Percentiles rank a stretch among this genome's conserved stretches.
These are phyloP conservation scores for Kuraishia ogatae DNA, from an alignment of 805 yeast genomes.

Conservation along the genomic window DNA sequence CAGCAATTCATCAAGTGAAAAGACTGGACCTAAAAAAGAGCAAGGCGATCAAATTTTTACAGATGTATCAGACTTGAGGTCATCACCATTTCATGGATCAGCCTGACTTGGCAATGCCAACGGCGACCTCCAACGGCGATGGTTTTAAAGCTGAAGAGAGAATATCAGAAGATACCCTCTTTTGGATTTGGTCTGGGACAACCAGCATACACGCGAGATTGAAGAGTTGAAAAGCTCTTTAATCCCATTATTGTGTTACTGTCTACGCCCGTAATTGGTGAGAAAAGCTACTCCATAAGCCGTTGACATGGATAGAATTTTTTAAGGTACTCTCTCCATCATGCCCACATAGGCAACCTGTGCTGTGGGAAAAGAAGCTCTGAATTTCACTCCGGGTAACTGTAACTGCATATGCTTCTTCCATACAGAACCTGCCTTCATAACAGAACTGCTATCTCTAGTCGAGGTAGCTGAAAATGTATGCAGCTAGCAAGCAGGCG, in stretches of 20 bases:
- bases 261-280: not conserved
- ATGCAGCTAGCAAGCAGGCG: too few relatives aligned
- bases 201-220: slow-evolving; percentile 15
- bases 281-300: not conserved
- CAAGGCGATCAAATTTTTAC: not conserved
- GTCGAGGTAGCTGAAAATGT: too few relatives aligned
- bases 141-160: slow-evolving; percentile 79
- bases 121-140: slow-evolving; percentile 96
- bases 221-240: not conserved
- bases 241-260: not conserved
- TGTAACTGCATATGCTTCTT: too few relatives aligned
- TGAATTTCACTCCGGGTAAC: too few relatives aligned
- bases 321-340: not conserved
- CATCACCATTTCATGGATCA: slow-evolving; percentile 95
- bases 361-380: too few relatives aligned
- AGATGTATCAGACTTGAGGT: slow-evolving; percentile 79
- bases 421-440: too few relatives aligned
- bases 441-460: too few relatives aligned
- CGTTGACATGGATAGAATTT: not conserved
- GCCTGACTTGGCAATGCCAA: slow-evolving; percentile 38
- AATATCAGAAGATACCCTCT: not conserved
- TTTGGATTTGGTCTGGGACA: slow-evolving; percentile 8
- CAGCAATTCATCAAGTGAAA: not conserved
- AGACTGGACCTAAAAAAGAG: not conserved
- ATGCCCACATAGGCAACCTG: too few relatives aligned